Percentiles rank a stretch among this genome's conserved stretches.
These are phyloP conservation scores for Lentinus brumalis DNA, from an alignment of 768 basidiomycete species.

Conservation along the genomic window DNA sequence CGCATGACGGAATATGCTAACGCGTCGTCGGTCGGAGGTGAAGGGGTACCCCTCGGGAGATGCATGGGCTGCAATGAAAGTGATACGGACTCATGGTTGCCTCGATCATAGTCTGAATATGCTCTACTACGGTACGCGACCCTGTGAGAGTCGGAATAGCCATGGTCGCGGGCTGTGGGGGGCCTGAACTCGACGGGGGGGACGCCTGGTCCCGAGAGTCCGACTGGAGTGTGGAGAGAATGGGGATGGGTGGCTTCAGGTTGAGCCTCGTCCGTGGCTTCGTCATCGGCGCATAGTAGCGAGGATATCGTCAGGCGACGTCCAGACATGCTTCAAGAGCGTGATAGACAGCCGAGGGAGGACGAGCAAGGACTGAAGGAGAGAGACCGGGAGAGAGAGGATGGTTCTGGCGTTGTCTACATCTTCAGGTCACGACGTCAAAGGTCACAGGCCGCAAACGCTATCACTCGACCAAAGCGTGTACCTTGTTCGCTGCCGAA, in stretches of 20 bases:
- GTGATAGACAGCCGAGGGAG: conserved; percentile 11
- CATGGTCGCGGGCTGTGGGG: neutral
- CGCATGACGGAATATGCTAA: neutral
- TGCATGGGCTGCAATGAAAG: conserved; percentile 23
- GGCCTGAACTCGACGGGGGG: conserved; percentile 4
- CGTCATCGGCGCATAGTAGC: conserved; percentile 61
- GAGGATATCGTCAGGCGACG: conserved; percentile 77
- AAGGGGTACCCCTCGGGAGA: conserved; percentile 26
- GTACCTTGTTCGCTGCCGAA: neutral
- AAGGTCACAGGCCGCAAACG: conserved; percentile 7
- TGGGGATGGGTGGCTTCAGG: conserved; percentile 8
- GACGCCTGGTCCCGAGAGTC: neutral
- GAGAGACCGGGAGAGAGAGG: neutral
- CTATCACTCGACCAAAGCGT: neutral
- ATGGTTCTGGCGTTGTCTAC: neutral
- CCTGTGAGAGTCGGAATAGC: conserved; percentile 6
- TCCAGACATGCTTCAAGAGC: conserved; percentile 51
- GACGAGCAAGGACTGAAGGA: conserved; percentile 8
- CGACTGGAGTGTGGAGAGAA: conserved; percentile 3
- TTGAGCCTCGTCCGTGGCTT: conserved; percentile 8
- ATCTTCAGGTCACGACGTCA: conserved; percentile 3
- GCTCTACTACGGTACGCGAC: conserved; percentile 10
- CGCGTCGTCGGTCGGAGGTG: conserved; percentile 14
- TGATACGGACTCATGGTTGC: conserved; percentile 23
- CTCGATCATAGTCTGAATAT: conserved; percentile 7